phyloP scores from a whole-genome alignment of 139 green algal genomes.

The Chlamydomonas sphaeroides region DNA sequence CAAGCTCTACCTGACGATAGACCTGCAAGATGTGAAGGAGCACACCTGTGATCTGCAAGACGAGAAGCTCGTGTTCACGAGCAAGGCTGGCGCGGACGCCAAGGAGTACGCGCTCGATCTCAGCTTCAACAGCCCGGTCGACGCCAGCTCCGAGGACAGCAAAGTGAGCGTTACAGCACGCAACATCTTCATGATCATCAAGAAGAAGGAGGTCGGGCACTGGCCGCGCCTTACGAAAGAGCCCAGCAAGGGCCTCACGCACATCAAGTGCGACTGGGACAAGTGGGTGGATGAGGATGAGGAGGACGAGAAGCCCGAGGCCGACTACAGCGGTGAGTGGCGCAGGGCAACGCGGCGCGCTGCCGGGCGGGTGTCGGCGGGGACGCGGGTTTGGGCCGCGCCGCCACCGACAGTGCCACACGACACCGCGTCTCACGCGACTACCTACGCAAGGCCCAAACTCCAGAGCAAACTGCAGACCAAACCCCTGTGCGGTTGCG shows the following conservation, averaged over 20 bases:
- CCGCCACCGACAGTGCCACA: no score
- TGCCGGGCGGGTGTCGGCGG: no score
- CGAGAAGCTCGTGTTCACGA: constrained; percentile 66
- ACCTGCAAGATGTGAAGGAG: constrained; percentile 70
- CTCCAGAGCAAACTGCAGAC: no score
- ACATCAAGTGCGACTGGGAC: constrained; percentile 62
- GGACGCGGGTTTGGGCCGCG: no score
- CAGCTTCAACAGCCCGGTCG: constrained; percentile 65
- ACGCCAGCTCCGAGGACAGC: constrained; percentile 60
- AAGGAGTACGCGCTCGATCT: constrained; percentile 77
- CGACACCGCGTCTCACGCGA: no score
- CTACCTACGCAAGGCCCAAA: no score
- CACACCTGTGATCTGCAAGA: constrained; percentile 71
- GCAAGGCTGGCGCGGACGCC: constrained; percentile 51
- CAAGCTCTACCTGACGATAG: constrained; percentile 80
- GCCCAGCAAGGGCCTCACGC: constrained; percentile 32
- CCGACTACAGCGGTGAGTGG: constrained; percentile 29
- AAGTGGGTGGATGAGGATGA: constrained; percentile 70
- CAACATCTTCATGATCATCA: constrained; percentile 72
- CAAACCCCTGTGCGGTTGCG: no score
- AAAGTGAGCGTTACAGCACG: constrained; percentile 72
- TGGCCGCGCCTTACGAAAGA: constrained; percentile 77
- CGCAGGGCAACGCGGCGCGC: no score
- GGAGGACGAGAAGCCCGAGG: constrained; percentile 56
- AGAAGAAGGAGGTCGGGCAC: constrained; percentile 70